Conservation (phyloP, 2,329 filamentous ascomycete species). For the Tolypocladium capitatum region DNA sequence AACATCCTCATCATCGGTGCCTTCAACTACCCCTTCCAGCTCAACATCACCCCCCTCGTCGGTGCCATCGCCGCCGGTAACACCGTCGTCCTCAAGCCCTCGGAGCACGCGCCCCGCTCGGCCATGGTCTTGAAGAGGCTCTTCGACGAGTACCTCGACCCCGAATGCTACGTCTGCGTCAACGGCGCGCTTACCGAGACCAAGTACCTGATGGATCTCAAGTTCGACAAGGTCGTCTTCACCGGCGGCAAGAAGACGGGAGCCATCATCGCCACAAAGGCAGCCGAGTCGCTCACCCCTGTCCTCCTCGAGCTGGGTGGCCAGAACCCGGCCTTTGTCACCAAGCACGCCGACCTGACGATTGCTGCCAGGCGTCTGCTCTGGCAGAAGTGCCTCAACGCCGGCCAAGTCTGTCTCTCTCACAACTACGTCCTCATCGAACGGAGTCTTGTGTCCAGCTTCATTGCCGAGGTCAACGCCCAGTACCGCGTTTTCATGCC, state of each 20-base stretch:
- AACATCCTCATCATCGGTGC: constrained; percentile 75
- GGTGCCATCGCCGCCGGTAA: constrained; percentile 90
- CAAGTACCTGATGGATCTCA: constrained; percentile 67
- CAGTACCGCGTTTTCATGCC: constrained; percentile 72
- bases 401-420: constrained; percentile 82
- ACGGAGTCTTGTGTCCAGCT: constrained; percentile 53
- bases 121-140: constrained; percentile 73
- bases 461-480: constrained; percentile 62
- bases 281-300: constrained; percentile 77
- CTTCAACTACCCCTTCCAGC: constrained; percentile 86
- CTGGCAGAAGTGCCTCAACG: constrained; percentile 79
- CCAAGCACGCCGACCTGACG: constrained; percentile 64
- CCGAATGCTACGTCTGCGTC: constrained; percentile 59
- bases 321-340: constrained; percentile 82
- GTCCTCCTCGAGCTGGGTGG: constrained; percentile 84
- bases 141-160: constrained; percentile 62
- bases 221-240: constrained; percentile 98
- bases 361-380: constrained; percentile 73
- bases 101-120: constrained; percentile 63
- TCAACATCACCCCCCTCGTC: constrained; percentile 65
- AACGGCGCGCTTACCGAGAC: constrained; percentile 76
- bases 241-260: constrained; percentile 71
- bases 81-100: constrained; percentile 81
- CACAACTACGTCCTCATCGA: constrained; percentile 90
- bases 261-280: constrained; percentile 79